A percentile compares a stretch with the other conserved stretches of the same genome.
Evolutionary conservation across 2,329 filamentous ascomycete genomes (phyloP).

Genomic region (Fusarium secorum): DNA sequence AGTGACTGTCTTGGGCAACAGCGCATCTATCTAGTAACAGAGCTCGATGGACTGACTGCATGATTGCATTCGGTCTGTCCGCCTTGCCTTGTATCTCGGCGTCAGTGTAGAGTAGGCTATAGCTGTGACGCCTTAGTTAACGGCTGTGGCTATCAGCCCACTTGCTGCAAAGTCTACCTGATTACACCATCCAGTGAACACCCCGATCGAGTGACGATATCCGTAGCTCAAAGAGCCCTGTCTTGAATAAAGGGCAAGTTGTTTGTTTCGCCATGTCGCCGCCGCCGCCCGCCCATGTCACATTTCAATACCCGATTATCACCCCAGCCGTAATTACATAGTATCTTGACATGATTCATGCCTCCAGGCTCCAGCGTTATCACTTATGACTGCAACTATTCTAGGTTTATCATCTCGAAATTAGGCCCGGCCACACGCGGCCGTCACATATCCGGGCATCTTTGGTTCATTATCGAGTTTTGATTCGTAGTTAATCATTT

Average conservation of each 20-base stretch:
- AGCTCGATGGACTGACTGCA: constrained; percentile 23
- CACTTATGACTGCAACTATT: constrained; percentile 10
- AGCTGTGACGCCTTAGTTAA: not conserved
- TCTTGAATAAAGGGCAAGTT: not conserved
- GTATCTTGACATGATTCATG: constrained; percentile 5
- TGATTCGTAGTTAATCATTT: constrained; percentile 33
- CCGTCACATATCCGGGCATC: constrained; percentile 27
- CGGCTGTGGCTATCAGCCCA: constrained; percentile 15
- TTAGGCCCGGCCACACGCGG: constrained; percentile 27
- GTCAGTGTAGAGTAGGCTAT: not conserved
- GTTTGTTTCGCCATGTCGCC: not conserved
- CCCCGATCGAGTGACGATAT: not conserved
- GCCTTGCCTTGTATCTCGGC: constrained; percentile 17
- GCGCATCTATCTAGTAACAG: not conserved
- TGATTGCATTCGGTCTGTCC: constrained; percentile 9
- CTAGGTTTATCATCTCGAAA: constrained; percentile 23
- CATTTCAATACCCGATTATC: constrained; percentile 11
- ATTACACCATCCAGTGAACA: constrained; percentile 2
- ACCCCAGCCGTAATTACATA: constrained; percentile 15
- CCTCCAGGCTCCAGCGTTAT: not conserved
- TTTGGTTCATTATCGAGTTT: not conserved
- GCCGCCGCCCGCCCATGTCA: not conserved
- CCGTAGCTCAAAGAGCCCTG: constrained; percentile 2
- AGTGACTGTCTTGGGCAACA: constrained; percentile 6
- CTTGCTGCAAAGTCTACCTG: constrained; percentile 5